These are phyloP conservation scores for Lactarius tabidus DNA, from an alignment of 768 basidiomycete genomes.

Conservation along the genomic window DNA sequence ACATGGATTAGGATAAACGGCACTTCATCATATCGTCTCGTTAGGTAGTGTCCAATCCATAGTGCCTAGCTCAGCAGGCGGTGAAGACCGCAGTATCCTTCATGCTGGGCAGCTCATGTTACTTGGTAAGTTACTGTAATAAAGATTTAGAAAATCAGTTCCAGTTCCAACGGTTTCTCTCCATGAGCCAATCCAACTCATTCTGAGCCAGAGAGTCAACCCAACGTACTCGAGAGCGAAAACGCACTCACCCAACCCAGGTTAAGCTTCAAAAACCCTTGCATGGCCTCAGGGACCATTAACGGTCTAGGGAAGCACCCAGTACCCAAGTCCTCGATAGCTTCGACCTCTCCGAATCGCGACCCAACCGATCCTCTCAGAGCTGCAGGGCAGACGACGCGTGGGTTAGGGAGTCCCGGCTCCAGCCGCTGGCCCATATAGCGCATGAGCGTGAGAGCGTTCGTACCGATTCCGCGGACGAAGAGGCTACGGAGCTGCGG, in stretches of 20 bases:
- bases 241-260: constrained; percentile 4
- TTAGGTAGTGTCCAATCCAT: background rate
- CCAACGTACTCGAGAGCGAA: background rate
- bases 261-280: constrained; percentile 7
- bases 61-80: background rate
- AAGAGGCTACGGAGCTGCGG: constrained; percentile 1
- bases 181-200: constrained; percentile 19
- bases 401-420: constrained; percentile 2
- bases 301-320: constrained; percentile 10
- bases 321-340: constrained; percentile 9
- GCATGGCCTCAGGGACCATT: constrained; percentile 9
- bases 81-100: background rate
- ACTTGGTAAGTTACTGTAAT: too few species aligned
- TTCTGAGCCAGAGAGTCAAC: background rate
- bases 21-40: background rate
- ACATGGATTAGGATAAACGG: background rate
- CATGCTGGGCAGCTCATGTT: background rate
- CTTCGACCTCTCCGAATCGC: constrained; percentile 11
- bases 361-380: background rate
- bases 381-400: constrained; percentile 10
- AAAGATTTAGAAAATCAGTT: background rate
- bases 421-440: constrained; percentile 14
- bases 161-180: constrained; percentile 18
- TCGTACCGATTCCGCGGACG: constrained; percentile 6
- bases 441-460: constrained; percentile 12